phyloP scores from a whole-genome alignment of 495 filamentous ascomycete species.

The Annulohypoxylon stygium region DNA sequence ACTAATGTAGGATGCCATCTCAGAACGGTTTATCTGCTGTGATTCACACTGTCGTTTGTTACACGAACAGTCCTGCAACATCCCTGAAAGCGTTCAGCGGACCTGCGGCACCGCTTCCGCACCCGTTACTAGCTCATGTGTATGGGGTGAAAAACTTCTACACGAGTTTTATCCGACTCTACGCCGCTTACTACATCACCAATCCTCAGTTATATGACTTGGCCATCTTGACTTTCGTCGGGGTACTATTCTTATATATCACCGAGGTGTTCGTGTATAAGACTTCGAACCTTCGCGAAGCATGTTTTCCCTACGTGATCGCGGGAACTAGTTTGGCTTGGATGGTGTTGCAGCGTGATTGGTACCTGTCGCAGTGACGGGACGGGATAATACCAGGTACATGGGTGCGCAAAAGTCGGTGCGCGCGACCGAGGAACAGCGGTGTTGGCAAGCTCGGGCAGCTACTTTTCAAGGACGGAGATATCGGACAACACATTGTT shows the following conservation, averaged over 20 bases:
- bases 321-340: slow-evolving; percentile 42
- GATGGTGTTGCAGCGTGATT: slow-evolving; percentile 51
- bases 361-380: slow-evolving; percentile 45
- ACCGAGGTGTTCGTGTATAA: slow-evolving; percentile 47
- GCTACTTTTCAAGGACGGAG: slow-evolving; percentile 17
- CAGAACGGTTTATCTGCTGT: slow-evolving; percentile 29
- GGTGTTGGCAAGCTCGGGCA: slow-evolving; percentile 9
- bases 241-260: slow-evolving; percentile 48
- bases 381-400: background rate
- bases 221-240: slow-evolving; percentile 48
- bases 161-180: slow-evolving; percentile 49
- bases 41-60: slow-evolving; percentile 47
- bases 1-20: slow-evolving; percentile 10
- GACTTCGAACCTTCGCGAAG: slow-evolving; percentile 46
- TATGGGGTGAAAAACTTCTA: slow-evolving; percentile 55
- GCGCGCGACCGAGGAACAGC: background rate
- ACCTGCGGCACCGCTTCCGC: slow-evolving; percentile 43
- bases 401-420: background rate
- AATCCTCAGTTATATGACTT: slow-evolving; percentile 52
- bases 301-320: slow-evolving; percentile 37
- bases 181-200: slow-evolving; percentile 53
- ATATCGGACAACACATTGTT: slow-evolving; percentile 20
- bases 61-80: slow-evolving; percentile 28
- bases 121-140: slow-evolving; percentile 49
- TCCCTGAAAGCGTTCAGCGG: slow-evolving; percentile 50